These are phyloP conservation scores for Herpetomonas samuelpessoai DNA, from an alignment of 208 protist species.

Conservation along the genomic window DNA sequence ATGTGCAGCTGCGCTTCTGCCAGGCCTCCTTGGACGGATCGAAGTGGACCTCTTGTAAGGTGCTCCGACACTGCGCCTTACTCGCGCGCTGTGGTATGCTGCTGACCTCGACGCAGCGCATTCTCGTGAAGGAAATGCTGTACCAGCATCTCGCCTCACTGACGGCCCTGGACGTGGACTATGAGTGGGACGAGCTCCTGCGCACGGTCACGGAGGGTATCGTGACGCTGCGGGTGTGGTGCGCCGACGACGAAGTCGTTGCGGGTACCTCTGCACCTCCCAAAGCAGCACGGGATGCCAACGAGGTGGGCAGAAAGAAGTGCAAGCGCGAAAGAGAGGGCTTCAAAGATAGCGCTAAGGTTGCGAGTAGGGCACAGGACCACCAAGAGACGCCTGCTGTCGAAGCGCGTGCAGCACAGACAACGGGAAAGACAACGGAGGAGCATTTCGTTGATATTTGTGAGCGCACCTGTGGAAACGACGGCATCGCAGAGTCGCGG, in stretches of 20 bases:
- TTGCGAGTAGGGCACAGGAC: too few relatives aligned
- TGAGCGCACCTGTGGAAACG: slow-evolving; percentile 8
- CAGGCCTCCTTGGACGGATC: slow-evolving; percentile 45
- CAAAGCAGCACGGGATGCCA: neutral
- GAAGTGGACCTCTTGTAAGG: slow-evolving; percentile 67
- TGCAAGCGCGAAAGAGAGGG: neutral
- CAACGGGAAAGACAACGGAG: neutral
- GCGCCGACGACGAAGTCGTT: neutral
- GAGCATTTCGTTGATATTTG: slow-evolving; percentile 5
- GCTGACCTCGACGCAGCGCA: slow-evolving; percentile 12
- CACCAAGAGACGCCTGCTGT: too few relatives aligned
- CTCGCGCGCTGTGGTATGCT: slow-evolving; percentile 30
- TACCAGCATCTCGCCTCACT: slow-evolving; percentile 32
- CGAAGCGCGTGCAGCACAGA: too few relatives aligned
- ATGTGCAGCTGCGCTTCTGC: slow-evolving; percentile 71
- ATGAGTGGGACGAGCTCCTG: slow-evolving; percentile 80
- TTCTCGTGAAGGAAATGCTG: slow-evolving; percentile 28
- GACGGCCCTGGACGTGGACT: slow-evolving; percentile 50
- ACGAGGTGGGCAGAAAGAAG: neutral
- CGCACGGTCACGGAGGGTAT: slow-evolving; percentile 56
- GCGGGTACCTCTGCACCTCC: neutral
- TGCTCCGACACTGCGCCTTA: slow-evolving; percentile 56
- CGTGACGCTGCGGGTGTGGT: slow-evolving; percentile 50
- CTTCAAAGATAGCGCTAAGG: neutral
- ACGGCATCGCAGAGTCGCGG: slow-evolving; percentile 14